These are phyloP conservation scores for Fusarium odoratissimum DNA, from an alignment of 2,329 filamentous ascomycete species.

Conservation along the genomic window DNA sequence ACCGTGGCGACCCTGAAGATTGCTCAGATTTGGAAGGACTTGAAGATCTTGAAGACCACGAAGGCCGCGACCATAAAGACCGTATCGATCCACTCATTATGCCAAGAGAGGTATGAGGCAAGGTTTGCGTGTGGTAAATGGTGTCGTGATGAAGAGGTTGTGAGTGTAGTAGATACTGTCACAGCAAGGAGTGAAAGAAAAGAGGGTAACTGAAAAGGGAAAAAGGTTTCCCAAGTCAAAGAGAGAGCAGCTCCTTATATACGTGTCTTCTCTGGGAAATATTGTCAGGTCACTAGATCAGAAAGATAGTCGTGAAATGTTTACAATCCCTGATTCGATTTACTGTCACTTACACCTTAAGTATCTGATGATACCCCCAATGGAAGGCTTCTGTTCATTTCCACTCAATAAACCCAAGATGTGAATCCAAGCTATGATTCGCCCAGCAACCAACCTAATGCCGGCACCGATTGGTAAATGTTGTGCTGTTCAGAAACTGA, in stretches of 20 bases:
- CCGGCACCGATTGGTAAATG: neutral
- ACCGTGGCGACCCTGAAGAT: neutral
- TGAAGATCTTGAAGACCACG: neutral
- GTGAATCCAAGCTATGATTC: neutral
- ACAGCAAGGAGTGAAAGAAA: neutral
- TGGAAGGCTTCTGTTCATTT: neutral
- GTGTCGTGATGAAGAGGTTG: neutral
- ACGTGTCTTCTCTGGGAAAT: neutral
- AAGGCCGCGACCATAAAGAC: neutral
- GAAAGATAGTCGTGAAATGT: neutral
- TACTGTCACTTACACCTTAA: neutral
- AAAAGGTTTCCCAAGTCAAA: neutral
- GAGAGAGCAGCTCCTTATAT: neutral
- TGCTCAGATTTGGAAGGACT: neutral
- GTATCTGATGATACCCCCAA: neutral
- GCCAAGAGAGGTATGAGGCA: neutral
- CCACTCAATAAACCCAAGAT: neutral
- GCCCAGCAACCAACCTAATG: neutral
- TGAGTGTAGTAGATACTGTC: neutral
- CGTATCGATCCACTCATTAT: neutral
- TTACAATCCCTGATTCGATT: neutral
- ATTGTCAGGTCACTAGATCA: too few species aligned
- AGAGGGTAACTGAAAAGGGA: neutral
- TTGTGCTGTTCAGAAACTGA: neutral
- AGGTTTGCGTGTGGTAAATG: neutral